Percentiles rank a stretch among this genome's conserved stretches.
phyloP scores from a whole-genome alignment of 2,329 filamentous ascomycete species.

The Cadophora sp. region DNA sequence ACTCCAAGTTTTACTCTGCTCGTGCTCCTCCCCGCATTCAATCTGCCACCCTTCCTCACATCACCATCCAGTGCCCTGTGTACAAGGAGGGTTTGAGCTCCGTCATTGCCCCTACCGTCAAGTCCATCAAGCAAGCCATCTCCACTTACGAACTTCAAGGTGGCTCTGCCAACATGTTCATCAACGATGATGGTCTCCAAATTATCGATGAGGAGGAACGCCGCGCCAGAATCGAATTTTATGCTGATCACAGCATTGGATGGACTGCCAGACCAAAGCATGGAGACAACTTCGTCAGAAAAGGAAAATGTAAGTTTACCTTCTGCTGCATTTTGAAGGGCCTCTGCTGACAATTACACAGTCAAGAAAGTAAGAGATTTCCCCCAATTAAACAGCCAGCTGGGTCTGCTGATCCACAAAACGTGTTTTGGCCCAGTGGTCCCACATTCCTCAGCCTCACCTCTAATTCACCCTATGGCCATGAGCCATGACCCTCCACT shows the following conservation, averaged over 20 bases:
- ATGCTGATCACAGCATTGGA: slow-evolving; percentile 72
- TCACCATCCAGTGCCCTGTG: slow-evolving; percentile 86
- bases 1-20: slow-evolving; percentile 85
- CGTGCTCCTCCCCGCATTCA: slow-evolving; percentile 68
- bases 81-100: slow-evolving; percentile 82
- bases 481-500: neutral
- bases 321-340: neutral
- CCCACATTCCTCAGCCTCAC: slow-evolving; percentile 15
- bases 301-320: slow-evolving; percentile 57
- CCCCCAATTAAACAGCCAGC: slow-evolving; percentile 2
- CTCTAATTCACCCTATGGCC: slow-evolving; percentile 1
- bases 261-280: slow-evolving; percentile 72
- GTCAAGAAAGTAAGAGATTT: slow-evolving; percentile 48
- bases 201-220: slow-evolving; percentile 68
- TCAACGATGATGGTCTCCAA: slow-evolving; percentile 79
- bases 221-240: slow-evolving; percentile 69
- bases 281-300: slow-evolving; percentile 65
- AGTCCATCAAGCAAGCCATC: slow-evolving; percentile 79
- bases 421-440: slow-evolving; percentile 14
- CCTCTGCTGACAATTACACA: slow-evolving; percentile 31
- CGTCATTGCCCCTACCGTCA: slow-evolving; percentile 80
- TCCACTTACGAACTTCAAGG: slow-evolving; percentile 79
- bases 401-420: slow-evolving; percentile 10
- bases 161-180: slow-evolving; percentile 78
- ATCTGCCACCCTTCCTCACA: slow-evolving; percentile 65